These are phyloP conservation scores for Starmerella gropengiesseri DNA, from an alignment of 805 yeast genomes.

Conservation along the genomic window DNA sequence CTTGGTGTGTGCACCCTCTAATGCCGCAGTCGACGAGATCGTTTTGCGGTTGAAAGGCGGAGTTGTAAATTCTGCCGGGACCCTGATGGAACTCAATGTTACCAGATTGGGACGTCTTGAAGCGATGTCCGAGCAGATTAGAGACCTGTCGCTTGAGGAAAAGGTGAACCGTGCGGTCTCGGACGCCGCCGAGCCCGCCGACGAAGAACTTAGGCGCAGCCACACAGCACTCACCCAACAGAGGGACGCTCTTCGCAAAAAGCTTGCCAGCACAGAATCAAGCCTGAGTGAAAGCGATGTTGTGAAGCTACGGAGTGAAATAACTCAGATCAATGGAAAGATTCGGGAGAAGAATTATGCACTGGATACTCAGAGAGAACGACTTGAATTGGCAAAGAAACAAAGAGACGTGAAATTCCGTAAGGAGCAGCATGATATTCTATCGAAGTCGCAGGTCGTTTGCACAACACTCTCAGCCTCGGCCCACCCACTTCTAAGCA, in stretches of 20 bases:
- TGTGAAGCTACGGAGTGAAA: conserved; percentile 31
- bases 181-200: conserved; percentile 33
- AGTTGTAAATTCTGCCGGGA: conserved; percentile 38
- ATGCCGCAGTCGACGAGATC: conserved; percentile 96
- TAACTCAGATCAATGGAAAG: conserved; percentile 47
- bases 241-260: conserved; percentile 40
- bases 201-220: conserved; percentile 34
- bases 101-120: conserved; percentile 87
- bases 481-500: conserved; percentile 75
- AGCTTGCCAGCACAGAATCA: conserved; percentile 25
- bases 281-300: conserved; percentile 24
- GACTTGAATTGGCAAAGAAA: conserved; percentile 54
- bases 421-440: conserved; percentile 58
- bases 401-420: conserved; percentile 69
- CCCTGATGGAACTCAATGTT: conserved; percentile 26
- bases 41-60: conserved; percentile 73
- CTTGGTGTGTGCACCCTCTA: conserved; percentile 92
- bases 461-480: conserved; percentile 91
- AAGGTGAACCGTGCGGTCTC: conserved; percentile 44
- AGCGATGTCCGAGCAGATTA: conserved; percentile 70
- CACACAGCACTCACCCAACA: conserved; percentile 43
- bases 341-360: conserved; percentile 61
- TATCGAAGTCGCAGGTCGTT: conserved; percentile 68
- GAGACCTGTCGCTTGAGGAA: conserved; percentile 76
- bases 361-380: conserved; percentile 71